A percentile compares a stretch with the other conserved stretches of the same genome.
Conservation (phyloP, 1,284 basidiomycete species). For the Cystobasidiaceae sp. region DNA sequence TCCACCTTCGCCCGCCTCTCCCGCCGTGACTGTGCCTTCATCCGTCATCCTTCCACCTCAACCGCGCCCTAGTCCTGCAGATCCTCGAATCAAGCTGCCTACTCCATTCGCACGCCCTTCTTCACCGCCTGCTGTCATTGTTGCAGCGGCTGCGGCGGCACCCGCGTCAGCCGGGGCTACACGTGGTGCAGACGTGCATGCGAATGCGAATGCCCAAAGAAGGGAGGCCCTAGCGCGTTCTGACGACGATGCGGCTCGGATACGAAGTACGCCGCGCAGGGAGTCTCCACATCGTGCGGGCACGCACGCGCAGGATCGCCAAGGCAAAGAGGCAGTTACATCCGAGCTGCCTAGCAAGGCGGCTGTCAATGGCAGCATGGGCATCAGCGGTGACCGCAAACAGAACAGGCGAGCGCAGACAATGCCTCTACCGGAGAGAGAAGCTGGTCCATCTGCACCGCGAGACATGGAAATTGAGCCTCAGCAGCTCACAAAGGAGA, state of each 20-base stretch:
- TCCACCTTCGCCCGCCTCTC: slow-evolving; percentile 27
- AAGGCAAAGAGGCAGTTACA: too few species aligned
- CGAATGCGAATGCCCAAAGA: too few species aligned
- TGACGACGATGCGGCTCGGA: too few species aligned
- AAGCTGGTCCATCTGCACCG: neutral
- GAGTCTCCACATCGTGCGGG: too few species aligned
- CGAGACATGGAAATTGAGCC: slow-evolving; percentile 3
- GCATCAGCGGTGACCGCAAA: neutral
- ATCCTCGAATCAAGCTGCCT: slow-evolving; percentile 1
- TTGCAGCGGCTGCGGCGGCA: too few species aligned
- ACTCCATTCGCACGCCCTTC: slow-evolving; percentile 3
- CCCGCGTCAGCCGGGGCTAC: too few species aligned
- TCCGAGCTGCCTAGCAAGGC: too few species aligned
- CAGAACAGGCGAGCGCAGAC: neutral
- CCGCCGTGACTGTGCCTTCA: neutral
- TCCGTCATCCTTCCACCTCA: slow-evolving; percentile 22
- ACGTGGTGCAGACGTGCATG: too few species aligned
- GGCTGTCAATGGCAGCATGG: too few species aligned
- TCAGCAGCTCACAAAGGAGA: slow-evolving; percentile 8
- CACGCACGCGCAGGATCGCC: too few species aligned
- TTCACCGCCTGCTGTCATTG: slow-evolving; percentile 7
- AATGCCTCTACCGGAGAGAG: neutral
- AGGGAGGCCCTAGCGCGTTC: too few species aligned
- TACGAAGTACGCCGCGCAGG: too few species aligned
- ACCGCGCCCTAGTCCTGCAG: slow-evolving; percentile 16